phyloP scores from a whole-genome alignment of 768 basidiomycete genomes.

The Boletus fagicola region DNA sequence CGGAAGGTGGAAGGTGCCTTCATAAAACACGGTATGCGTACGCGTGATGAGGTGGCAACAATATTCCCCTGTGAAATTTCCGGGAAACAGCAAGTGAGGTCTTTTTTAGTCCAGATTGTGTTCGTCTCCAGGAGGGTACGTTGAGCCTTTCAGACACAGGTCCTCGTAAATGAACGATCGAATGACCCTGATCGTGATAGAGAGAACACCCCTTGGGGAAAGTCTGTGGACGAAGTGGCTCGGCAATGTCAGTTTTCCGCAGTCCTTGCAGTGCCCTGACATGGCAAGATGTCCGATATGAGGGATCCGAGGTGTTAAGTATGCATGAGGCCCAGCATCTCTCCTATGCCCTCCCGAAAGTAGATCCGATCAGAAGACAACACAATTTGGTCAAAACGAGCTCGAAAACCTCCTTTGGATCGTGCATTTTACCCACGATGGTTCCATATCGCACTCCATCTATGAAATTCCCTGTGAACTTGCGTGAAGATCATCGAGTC shows the following conservation, averaged over 20 bases:
- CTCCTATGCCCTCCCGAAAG: background rate
- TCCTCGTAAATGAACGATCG: slow-evolving; percentile 1
- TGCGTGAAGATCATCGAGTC: slow-evolving; percentile 1
- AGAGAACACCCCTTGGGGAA: background rate
- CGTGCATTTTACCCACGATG: slow-evolving; percentile 23
- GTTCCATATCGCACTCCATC: slow-evolving; percentile 22
- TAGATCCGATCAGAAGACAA: slow-evolving; percentile 28
- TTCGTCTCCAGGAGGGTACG: background rate
- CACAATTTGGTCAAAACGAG: slow-evolving; percentile 28
- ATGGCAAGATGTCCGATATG: background rate
- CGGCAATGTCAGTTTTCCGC: background rate
- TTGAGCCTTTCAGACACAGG: background rate
- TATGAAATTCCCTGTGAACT: slow-evolving; percentile 20
- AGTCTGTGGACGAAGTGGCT: background rate
- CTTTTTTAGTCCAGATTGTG: slow-evolving; percentile 17
- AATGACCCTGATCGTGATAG: slow-evolving; percentile 9
- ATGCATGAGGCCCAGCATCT: background rate
- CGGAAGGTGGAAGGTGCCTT: slow-evolving; percentile 11
- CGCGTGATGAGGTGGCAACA: slow-evolving; percentile 3
- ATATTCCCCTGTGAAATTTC: background rate
- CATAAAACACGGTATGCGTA: slow-evolving; percentile 9
- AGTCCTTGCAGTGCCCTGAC: slow-evolving; percentile 5
- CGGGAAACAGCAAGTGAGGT: background rate
- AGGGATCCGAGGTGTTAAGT: slow-evolving; percentile 3
- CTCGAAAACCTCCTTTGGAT: slow-evolving; percentile 20